phyloP scores from a whole-genome alignment of 257 asterid genomes.

The Solanum dulcamara region DNA sequence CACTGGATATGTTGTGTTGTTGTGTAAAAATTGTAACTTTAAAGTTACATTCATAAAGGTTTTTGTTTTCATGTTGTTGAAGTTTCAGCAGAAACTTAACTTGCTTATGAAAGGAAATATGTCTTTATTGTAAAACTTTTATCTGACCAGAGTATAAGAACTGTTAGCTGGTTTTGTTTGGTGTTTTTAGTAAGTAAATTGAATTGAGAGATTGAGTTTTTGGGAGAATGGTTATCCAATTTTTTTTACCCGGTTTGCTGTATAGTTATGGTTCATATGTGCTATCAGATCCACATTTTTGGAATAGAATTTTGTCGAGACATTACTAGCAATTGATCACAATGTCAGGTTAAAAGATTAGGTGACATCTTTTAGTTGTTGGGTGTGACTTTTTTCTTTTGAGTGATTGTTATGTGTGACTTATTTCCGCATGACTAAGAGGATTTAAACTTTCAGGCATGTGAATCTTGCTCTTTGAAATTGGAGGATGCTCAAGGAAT shows the following conservation, averaged over 20 bases:
- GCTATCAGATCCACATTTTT: neutral
- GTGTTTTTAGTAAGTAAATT: neutral
- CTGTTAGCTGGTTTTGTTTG: neutral
- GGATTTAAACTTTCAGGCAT: constrained; percentile 4
- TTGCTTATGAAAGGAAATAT: neutral
- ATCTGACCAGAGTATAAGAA: neutral
- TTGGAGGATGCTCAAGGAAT: constrained; percentile 35
- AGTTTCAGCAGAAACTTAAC: neutral
- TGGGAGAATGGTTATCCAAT: neutral
- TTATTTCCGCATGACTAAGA: constrained; percentile 11
- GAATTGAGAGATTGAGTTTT: neutral
- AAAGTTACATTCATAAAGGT: neutral
- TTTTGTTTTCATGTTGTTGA: neutral
- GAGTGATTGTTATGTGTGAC: neutral
- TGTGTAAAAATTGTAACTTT: neutral
- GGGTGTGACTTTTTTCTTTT: neutral
- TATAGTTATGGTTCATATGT: neutral
- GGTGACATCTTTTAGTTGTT: neutral
- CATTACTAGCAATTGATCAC: neutral
- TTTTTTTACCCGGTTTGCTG: neutral
- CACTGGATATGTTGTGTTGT: neutral
- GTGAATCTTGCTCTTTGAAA: constrained; percentile 7
- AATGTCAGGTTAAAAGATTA: neutral
- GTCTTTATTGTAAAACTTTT: neutral
- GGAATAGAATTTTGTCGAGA: neutral